phyloP scores from a whole-genome alignment of 495 filamentous ascomycete genomes.

The Friedmanniomyces simplex region DNA sequence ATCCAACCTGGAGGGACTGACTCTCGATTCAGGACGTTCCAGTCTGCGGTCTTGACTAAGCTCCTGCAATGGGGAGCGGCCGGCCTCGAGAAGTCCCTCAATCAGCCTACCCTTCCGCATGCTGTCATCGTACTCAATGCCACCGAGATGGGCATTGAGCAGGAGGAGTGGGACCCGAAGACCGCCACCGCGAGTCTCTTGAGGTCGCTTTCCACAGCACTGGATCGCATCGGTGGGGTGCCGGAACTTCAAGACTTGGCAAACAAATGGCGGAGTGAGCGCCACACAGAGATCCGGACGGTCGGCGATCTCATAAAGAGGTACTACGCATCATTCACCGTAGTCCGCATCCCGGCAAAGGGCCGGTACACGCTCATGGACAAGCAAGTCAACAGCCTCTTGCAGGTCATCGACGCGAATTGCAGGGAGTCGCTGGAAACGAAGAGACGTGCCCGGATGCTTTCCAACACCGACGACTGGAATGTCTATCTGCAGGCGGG shows the following conservation, averaged over 20 bases:
- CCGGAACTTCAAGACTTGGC: constrained; percentile 22
- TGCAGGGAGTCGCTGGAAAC: constrained; percentile 30
- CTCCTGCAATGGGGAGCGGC: constrained; percentile 34
- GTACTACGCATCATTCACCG: constrained; percentile 43
- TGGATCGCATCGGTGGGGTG: no score
- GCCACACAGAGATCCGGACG: constrained; percentile 23
- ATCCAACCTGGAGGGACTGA: no score
- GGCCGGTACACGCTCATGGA: constrained; percentile 36
- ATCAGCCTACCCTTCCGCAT: constrained; percentile 44
- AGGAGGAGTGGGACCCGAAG: constrained; percentile 35
- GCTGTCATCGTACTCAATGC: constrained; percentile 44
- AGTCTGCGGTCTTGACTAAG: constrained; percentile 26
- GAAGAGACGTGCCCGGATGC: constrained; percentile 36
- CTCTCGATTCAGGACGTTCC: no score
- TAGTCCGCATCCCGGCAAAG: constrained; percentile 40
- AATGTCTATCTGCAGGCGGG: constrained; percentile 38
- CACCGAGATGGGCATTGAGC: constrained; percentile 33
- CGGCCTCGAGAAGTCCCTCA: constrained; percentile 39
- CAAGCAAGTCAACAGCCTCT: constrained; percentile 39
- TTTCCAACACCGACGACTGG: constrained; percentile 39
- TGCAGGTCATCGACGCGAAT: constrained; percentile 29
- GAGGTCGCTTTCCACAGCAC: no score
- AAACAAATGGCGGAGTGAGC: constrained; percentile 23
- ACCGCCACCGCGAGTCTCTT: constrained; percentile 32
- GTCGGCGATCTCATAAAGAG: constrained; percentile 38